Evolutionary conservation across 768 basidiomycete species (phyloP), one percentile per base, ranked within the genome.

Genomic region (Mycena sanguinolenta): DNA sequence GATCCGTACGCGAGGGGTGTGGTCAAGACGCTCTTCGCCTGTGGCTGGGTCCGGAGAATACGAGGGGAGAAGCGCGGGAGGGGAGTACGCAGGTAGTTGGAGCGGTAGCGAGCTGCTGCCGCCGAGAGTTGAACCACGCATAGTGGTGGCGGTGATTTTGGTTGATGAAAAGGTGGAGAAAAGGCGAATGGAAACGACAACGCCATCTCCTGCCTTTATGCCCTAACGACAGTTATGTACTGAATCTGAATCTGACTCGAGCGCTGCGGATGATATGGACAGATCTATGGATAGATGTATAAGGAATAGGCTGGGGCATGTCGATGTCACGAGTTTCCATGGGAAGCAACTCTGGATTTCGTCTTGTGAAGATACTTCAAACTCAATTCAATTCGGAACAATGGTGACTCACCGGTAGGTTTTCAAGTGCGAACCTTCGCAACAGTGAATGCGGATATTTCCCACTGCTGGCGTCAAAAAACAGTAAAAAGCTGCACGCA

Each of bases 21-120:
- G 83, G 50, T 88, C 85, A 12, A 93, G 85, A 21, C 82, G 82
- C 62, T 82, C 80, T 73, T 92, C 91, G 30, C 85, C 88, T 3
- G 78, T 80, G 5, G 83, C 77, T 39, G 88, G 90, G 32, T 85
- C 84, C 39, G 77, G 84, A 58, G 91, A 90, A 75, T 93, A 93
- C 12, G 80, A 76, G 1, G 92, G 92, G 1, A 86, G 83, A 28
- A 87, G 87, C 2, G 79, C 78, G 7, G 90, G 86, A 2, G 87
- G 83, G 0, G 89, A 84, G 75, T 92, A 92, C 8, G 76, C 76
- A n/a, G 92, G 89, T 34, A 90, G 81, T 12, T 4, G 32, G 32
- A 34, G 32, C 6, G 32, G 32, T 34, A 69, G 70, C 36, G 72
- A 55, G 32, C 39, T 34, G 32, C 32, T 34, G 10, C 6, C 32